Conservation (phyloP, 2,329 filamentous ascomycete species). For the Plenodomus tracheiphilus region DNA sequence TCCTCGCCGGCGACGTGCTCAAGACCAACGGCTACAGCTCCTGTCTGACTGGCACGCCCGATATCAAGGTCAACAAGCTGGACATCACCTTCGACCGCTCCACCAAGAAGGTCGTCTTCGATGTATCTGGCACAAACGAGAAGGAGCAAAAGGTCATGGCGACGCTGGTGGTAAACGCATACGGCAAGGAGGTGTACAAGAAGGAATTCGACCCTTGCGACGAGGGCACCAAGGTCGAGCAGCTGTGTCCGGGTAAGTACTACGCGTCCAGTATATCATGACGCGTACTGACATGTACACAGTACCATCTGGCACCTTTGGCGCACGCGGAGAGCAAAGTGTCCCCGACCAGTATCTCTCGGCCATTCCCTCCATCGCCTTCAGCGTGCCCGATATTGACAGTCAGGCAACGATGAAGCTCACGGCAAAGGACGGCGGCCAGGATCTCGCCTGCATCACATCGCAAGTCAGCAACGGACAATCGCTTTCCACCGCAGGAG, state of each 20-base stretch:
- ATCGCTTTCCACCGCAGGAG: conserved; percentile 71
- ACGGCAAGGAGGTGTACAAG: conserved; percentile 78
- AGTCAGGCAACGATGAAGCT: conserved; percentile 81
- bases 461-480: conserved; percentile 87
- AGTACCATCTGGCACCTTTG: conserved; percentile 76
- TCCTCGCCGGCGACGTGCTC: conserved; percentile 70
- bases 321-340: conserved; percentile 69
- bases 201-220: conserved; percentile 85
- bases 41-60: conserved; percentile 61
- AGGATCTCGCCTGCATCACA: conserved; percentile 78
- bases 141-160: conserved; percentile 80
- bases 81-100: conserved; percentile 79
- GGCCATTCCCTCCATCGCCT: conserved; percentile 85
- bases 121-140: conserved; percentile 76
- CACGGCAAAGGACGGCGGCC: conserved; percentile 60
- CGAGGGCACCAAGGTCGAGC: conserved; percentile 63
- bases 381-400: conserved; percentile 86
- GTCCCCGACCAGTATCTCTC: conserved; percentile 73
- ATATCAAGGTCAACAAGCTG: conserved; percentile 72
- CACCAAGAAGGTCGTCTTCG: conserved; percentile 74
- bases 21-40: conserved; percentile 78
- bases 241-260: conserved; percentile 77
- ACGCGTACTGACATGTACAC: conserved; percentile 40
- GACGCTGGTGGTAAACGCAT: conserved; percentile 75
- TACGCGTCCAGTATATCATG: not conserved